Percentiles rank a stretch among this genome's conserved stretches.
Evolutionary conservation across 1,139 yeast species (phyloP).

Genomic region (Magnusiomyces magnusii): DNA sequence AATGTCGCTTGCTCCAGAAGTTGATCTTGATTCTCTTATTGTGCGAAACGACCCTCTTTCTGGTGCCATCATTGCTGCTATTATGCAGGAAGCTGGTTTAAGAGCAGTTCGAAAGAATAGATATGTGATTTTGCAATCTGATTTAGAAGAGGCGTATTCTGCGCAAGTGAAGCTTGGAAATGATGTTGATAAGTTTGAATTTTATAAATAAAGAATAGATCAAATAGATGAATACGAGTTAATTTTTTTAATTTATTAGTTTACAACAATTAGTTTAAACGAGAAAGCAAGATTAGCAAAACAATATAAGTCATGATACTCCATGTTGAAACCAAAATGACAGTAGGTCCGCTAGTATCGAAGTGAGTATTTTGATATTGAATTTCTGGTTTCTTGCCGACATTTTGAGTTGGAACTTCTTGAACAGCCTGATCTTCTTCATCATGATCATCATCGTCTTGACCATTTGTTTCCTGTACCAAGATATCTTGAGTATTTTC

Average conservation of each 20-base stretch:
- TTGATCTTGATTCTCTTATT: slow-evolving; percentile 88
- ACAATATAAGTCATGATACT: slow-evolving; percentile 27
- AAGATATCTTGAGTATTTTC: not conserved
- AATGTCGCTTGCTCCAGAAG: slow-evolving; percentile 98
- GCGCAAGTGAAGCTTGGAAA: slow-evolving; percentile 92
- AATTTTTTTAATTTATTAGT: not conserved
- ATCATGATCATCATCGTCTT: slow-evolving; percentile 9
- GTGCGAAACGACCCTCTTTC: slow-evolving; percentile 94
- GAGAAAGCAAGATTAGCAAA: slow-evolving; percentile 22
- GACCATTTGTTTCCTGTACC: not conserved
- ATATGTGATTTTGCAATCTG: slow-evolving; percentile 90
- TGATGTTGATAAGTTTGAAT: slow-evolving; percentile 95
- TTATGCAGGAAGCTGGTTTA: slow-evolving; percentile 99
- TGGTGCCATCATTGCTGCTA: slow-evolving; percentile 97
- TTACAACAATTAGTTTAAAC: not conserved
- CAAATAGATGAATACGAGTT: not conserved
- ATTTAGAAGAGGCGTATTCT: slow-evolving; percentile 95
- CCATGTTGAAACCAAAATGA: slow-evolving; percentile 26
- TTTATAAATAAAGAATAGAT: slow-evolving; percentile 57
- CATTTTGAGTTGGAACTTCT: not conserved
- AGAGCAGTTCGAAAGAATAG: slow-evolving; percentile 97
- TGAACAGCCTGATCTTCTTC: slow-evolving; percentile 7
- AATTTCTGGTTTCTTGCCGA: not conserved
- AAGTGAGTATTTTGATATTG: slow-evolving; percentile 15
- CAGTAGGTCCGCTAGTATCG: slow-evolving; percentile 29